Conservation (phyloP, 2,329 filamentous ascomycete genomes). For the Xylariaceae sp. region DNA sequence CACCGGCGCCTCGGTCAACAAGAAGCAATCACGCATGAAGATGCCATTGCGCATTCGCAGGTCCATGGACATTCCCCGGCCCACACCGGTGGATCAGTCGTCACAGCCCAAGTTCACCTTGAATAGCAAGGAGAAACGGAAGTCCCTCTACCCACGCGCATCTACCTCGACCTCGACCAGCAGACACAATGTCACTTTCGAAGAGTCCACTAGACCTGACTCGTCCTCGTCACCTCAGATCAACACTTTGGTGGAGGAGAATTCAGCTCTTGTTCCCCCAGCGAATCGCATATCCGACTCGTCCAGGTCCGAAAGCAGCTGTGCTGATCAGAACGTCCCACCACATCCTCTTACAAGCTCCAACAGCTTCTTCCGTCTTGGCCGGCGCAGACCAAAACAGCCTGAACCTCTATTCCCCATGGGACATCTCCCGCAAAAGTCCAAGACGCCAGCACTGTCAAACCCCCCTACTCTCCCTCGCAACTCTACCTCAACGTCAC, state of each 20-base stretch:
- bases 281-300: slow-evolving; percentile 71
- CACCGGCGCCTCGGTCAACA: slow-evolving; percentile 41
- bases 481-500: slow-evolving; percentile 24
- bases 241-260: slow-evolving; percentile 54
- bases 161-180: slow-evolving; percentile 28
- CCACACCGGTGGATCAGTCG: slow-evolving; percentile 19
- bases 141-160: no score
- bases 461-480: slow-evolving; percentile 37
- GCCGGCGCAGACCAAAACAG: slow-evolving; percentile 67
- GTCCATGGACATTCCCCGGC: slow-evolving; percentile 40
- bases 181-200: slow-evolving; percentile 46
- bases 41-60: slow-evolving; percentile 45
- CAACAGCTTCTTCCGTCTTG: slow-evolving; percentile 73
- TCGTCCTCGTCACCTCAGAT: slow-evolving; percentile 39
- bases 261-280: slow-evolving; percentile 55
- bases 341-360: slow-evolving; percentile 52
- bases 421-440: slow-evolving; percentile 72
- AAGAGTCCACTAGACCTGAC: slow-evolving; percentile 42
- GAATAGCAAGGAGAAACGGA: slow-evolving; percentile 31
- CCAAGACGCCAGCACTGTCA: slow-evolving; percentile 33
- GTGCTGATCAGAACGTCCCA: slow-evolving; percentile 53
- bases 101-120: slow-evolving; percentile 12
- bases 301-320: slow-evolving; percentile 81
- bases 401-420: slow-evolving; percentile 76
- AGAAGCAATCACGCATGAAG: slow-evolving; percentile 47